Conservation (phyloP, 1,284 basidiomycete species). For the Taiwanofungus camphoratus region DNA sequence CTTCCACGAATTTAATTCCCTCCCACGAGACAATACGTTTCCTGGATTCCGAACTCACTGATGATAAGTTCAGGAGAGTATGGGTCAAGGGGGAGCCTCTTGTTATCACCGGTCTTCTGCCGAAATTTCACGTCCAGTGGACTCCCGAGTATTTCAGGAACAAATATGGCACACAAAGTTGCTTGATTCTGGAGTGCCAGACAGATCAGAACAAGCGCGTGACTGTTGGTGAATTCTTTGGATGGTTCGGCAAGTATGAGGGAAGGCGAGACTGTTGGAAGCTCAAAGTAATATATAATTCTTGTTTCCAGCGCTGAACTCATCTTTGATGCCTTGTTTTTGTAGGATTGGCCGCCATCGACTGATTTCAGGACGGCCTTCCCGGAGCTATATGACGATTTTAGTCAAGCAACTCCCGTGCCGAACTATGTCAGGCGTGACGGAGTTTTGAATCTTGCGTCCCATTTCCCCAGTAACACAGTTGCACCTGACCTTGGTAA, state of each 20-base stretch:
- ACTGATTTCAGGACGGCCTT: slow-evolving; percentile 80
- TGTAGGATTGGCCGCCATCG: slow-evolving; percentile 87
- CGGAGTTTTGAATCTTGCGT: slow-evolving; percentile 82
- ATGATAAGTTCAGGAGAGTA: slow-evolving; percentile 57
- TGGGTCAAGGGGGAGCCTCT: slow-evolving; percentile 76
- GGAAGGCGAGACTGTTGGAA: slow-evolving; percentile 63
- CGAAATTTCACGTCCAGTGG: slow-evolving; percentile 69
- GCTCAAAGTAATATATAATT: slow-evolving; percentile 56
- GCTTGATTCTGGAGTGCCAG: slow-evolving; percentile 78
- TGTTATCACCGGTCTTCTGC: slow-evolving; percentile 61
- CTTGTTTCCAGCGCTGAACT: slow-evolving; percentile 6
- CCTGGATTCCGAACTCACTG: slow-evolving; percentile 46
- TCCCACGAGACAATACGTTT: slow-evolving; percentile 42
- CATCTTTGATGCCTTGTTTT: too few relatives aligned
- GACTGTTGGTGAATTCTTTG: slow-evolving; percentile 78
- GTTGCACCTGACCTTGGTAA: slow-evolving; percentile 84
- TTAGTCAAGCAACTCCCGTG: slow-evolving; percentile 76
- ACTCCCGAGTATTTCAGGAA: slow-evolving; percentile 75
- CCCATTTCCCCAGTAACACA: slow-evolving; percentile 81
- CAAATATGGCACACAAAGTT: slow-evolving; percentile 62
- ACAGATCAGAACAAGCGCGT: slow-evolving; percentile 56
- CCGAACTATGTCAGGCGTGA: slow-evolving; percentile 87
- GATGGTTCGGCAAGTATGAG: slow-evolving; percentile 66
- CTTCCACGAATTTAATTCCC: slow-evolving; percentile 31
- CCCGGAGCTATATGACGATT: slow-evolving; percentile 87